A percentile compares a stretch with the other conserved stretches of the same genome.
Evolutionary conservation across 257 asterid species (phyloP).

Genomic region (Petrea volubilis): DNA sequence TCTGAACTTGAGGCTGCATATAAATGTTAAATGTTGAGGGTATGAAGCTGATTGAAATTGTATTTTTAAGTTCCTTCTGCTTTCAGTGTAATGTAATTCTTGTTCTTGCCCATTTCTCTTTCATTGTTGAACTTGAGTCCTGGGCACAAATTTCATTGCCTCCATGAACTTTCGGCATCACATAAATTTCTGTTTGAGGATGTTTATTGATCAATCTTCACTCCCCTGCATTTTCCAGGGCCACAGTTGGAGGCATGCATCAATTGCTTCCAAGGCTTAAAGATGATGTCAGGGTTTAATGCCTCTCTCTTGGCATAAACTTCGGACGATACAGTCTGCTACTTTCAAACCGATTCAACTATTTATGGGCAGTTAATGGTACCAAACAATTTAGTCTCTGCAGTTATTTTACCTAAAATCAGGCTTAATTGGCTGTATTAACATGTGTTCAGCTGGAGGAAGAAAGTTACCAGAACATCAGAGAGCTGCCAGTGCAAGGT

Average conservation of each 20-base stretch:
- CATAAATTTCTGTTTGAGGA: conserved; percentile 30
- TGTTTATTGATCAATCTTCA: conserved; percentile 42
- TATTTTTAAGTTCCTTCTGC: background rate
- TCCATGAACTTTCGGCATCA: conserved; percentile 32
- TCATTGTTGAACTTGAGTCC: background rate
- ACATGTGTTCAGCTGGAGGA: conserved; percentile 2
- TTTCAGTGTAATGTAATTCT: background rate
- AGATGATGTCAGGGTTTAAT: conserved; percentile 48
- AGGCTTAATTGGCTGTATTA: conserved; percentile 11
- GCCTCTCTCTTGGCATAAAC: conserved; percentile 44
- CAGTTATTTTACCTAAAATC: background rate
- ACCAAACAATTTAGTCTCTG: conserved; percentile 14
- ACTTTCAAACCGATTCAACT: conserved; percentile 31
- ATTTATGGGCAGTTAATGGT: conserved; percentile 46
- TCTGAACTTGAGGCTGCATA: background rate
- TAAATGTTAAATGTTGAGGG: background rate
- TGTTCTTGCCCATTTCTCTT: background rate
- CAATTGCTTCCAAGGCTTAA: conserved; percentile 59
- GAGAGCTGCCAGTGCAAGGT: background rate
- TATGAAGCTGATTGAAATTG: conserved; percentile 4
- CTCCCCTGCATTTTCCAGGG: conserved; percentile 69
- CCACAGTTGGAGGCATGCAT: conserved; percentile 54
- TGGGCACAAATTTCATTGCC: conserved; percentile 21
- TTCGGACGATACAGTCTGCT: conserved; percentile 39
- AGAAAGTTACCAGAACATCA: background rate